Evolutionary conservation across 805 yeast genomes (phyloP), one percentile per base, ranked within the genome.

Genomic region (Geotrichum ghanense): DNA sequence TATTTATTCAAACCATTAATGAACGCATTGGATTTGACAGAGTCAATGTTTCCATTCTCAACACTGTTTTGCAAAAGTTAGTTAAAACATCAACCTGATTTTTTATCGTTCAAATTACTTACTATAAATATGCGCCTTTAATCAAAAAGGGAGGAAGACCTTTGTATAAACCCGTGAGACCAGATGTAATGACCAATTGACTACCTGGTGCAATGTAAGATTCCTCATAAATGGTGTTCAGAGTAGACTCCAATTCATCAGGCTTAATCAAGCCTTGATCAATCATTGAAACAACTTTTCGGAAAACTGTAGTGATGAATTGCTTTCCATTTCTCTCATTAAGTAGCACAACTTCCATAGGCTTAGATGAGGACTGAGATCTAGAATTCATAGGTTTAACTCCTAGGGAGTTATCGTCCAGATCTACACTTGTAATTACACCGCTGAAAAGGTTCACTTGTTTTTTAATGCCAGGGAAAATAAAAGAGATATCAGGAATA

Each of bases 401-500:
- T 12, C 37, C 37, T n/a, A 31, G 37, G 5, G 37, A 6, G 7
- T 31, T 31, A n/a, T 31, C 37, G 16, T 19, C 16, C 17, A 31
- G 16, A 31, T 31, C 37, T n/a, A 31, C 16, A 5, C 12, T 31
- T 5, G 37, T 31, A 31, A 31, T 9, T 19, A 5, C 37, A 5
- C 37, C 37, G 37, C 14, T 12, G 14, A 31, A 31, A 5, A 31
- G 14, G 16, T 31, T 31, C 10, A 31, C 37, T 19, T 31, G 37
- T 19, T 31, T 31, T 5, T 31, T 31, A 7, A 19, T n/a, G 14
- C 37, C 16, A n/a, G 37, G 37, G 14, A 31, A 31, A 6, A 51
- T 21, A n/a, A 45, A 23, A 12, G 50, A 51, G 17, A 51, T 51
- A 4, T 45, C 54, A 16, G 54, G 49, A 39, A 43, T 49, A 45